A percentile compares a stretch with the other conserved stretches of the same genome.
phyloP scores from a whole-genome alignment of 257 asterid genomes.

The Solanum gandarillasii region DNA sequence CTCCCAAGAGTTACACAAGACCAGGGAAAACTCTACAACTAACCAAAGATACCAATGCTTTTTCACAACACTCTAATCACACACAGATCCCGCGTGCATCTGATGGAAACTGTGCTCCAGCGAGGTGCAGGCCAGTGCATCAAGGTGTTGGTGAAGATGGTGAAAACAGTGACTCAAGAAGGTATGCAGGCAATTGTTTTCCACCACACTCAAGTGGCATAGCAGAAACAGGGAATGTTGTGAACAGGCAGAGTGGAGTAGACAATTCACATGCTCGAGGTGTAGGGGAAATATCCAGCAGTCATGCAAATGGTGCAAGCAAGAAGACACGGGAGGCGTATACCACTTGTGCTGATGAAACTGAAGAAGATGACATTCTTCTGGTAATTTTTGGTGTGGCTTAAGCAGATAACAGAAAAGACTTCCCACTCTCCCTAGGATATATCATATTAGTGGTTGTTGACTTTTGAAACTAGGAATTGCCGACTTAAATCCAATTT shows the following conservation, averaged over 20 bases:
- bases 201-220: slow-evolving; percentile 19
- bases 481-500: not conserved
- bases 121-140: slow-evolving; percentile 17
- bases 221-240: slow-evolving; percentile 25
- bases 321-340: slow-evolving; percentile 13
- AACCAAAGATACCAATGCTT: slow-evolving; percentile 23
- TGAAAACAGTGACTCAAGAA: slow-evolving; percentile 19
- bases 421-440: not conserved
- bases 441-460: not conserved
- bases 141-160: slow-evolving; percentile 18
- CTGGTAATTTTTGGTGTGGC: slow-evolving; percentile 46
- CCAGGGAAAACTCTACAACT: slow-evolving; percentile 72
- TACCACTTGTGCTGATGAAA: slow-evolving; percentile 16
- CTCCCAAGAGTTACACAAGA: slow-evolving; percentile 52
- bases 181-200: slow-evolving; percentile 17
- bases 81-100: slow-evolving; percentile 25
- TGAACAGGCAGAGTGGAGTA: slow-evolving; percentile 16
- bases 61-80: slow-evolving; percentile 29
- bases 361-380: slow-evolving; percentile 68
- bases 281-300: slow-evolving; percentile 15
- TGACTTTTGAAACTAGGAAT: not conserved
- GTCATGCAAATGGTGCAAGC: slow-evolving; percentile 18
- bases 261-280: slow-evolving; percentile 22
- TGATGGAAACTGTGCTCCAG: slow-evolving; percentile 18
- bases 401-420: not conserved